These are phyloP conservation scores for Boletus huronensis DNA, from an alignment of 768 basidiomycete genomes.

Conservation along the genomic window DNA sequence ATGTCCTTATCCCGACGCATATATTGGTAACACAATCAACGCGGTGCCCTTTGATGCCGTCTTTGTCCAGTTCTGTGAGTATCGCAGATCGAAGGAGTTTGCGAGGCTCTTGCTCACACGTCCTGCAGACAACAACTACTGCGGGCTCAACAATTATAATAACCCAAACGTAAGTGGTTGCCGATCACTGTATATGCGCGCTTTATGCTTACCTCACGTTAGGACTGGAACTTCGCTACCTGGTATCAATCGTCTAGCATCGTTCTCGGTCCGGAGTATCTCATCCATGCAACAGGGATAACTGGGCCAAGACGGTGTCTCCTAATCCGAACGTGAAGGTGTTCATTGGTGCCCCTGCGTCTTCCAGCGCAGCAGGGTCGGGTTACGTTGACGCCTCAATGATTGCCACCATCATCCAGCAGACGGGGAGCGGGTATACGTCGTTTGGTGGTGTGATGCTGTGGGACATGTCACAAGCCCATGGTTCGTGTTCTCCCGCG, in stretches of 20 bases:
- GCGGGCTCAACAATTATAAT: constrained; percentile 43
- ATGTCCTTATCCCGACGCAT: constrained; percentile 49
- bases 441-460: constrained; percentile 47
- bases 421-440: constrained; percentile 35
- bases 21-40: constrained; percentile 41
- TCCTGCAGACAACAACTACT: constrained; percentile 46
- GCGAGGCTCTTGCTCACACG: not conserved
- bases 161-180: constrained; percentile 35
- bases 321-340: constrained; percentile 46
- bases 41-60: constrained; percentile 45
- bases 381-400: constrained; percentile 40
- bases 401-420: constrained; percentile 33
- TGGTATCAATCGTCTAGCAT: constrained; percentile 32
- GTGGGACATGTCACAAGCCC: constrained; percentile 48
- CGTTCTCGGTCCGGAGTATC: not conserved
- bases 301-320: constrained; percentile 44
- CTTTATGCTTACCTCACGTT: not conserved
- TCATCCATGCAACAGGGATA: constrained; percentile 36
- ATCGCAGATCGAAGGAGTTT: not conserved
- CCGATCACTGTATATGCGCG: not conserved
- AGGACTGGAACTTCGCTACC: constrained; percentile 49
- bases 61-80: constrained; percentile 48
- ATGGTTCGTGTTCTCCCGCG: constrained; percentile 27
- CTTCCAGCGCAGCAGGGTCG: constrained; percentile 40
- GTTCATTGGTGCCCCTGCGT: constrained; percentile 48